Evolutionary conservation across 306 rosid genomes (phyloP).

Genomic region (Cucurbita pepo): DNA sequence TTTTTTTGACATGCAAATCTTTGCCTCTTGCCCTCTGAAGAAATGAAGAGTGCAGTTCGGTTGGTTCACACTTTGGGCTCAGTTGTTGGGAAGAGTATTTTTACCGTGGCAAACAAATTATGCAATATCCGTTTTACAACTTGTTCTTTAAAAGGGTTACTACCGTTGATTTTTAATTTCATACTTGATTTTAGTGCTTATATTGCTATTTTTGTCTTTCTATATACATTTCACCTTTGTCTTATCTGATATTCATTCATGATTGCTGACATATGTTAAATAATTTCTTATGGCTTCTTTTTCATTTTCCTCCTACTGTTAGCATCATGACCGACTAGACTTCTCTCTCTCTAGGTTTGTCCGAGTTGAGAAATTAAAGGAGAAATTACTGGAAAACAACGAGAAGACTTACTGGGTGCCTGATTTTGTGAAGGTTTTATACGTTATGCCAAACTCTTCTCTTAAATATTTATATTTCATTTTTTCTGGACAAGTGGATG

Average conservation of each 20-base stretch:
- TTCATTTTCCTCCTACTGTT: background rate
- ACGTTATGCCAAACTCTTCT: background rate
- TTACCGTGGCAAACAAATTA: background rate
- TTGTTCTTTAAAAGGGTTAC: background rate
- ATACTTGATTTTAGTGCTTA: background rate
- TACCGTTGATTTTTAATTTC: background rate
- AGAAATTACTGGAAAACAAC: slow-evolving; percentile 72
- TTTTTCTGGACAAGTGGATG: background rate
- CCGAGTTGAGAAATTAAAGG: slow-evolving; percentile 70
- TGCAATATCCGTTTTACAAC: background rate
- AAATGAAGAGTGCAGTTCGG: background rate
- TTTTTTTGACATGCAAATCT: background rate
- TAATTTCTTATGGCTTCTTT: background rate
- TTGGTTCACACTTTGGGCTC: background rate
- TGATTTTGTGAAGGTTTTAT: slow-evolving; percentile 81
- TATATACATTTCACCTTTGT: background rate
- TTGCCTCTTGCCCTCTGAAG: background rate
- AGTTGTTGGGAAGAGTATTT: background rate
- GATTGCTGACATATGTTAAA: background rate
- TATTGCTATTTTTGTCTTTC: background rate
- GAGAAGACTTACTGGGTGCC: slow-evolving; percentile 90
- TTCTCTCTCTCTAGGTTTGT: slow-evolving; percentile 50
- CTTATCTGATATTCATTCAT: background rate
- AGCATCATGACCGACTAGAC: background rate
- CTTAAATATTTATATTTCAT: background rate